Evolutionary conservation across 2,329 filamentous ascomycete genomes (phyloP).

Genomic region (Monilinia vaccinii-corymbosi): DNA sequence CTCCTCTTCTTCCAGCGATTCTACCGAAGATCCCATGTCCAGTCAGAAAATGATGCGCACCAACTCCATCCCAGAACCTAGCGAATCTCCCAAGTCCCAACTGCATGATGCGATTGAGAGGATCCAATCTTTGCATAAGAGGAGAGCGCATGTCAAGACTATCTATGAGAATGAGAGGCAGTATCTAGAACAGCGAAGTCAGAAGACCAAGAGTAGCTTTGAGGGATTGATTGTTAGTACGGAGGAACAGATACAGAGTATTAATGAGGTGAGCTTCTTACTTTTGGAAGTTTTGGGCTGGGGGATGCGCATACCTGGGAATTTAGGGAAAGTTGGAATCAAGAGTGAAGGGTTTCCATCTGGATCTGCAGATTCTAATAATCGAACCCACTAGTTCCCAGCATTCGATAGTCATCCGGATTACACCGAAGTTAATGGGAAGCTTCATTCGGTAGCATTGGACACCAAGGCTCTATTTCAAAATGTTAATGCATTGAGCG

Average conservation of each 20-base stretch:
- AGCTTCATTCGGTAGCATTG: constrained; percentile 3
- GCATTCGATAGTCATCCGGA: constrained; percentile 11
- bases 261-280: constrained; percentile 5
- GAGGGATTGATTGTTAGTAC: constrained; percentile 10
- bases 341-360: neutral
- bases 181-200: constrained; percentile 7
- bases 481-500: constrained; percentile 7
- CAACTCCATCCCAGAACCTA: constrained; percentile 7
- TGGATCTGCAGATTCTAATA: neutral
- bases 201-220: constrained; percentile 9
- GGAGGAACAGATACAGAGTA: constrained; percentile 12
- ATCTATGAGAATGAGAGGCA: constrained; percentile 10
- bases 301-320: neutral
- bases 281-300: neutral
- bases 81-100: constrained; percentile 4
- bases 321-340: neutral
- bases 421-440: constrained; percentile 10
- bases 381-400: neutral
- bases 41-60: neutral
- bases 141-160: neutral
- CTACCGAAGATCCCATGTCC: neutral
- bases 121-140: constrained; percentile 7
- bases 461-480: constrained; percentile 10
- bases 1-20: constrained; percentile 1
- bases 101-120: constrained; percentile 9